These are phyloP conservation scores for Dioszegia aurantiaca DNA, from an alignment of 768 basidiomycete genomes.

Conservation along the genomic window DNA sequence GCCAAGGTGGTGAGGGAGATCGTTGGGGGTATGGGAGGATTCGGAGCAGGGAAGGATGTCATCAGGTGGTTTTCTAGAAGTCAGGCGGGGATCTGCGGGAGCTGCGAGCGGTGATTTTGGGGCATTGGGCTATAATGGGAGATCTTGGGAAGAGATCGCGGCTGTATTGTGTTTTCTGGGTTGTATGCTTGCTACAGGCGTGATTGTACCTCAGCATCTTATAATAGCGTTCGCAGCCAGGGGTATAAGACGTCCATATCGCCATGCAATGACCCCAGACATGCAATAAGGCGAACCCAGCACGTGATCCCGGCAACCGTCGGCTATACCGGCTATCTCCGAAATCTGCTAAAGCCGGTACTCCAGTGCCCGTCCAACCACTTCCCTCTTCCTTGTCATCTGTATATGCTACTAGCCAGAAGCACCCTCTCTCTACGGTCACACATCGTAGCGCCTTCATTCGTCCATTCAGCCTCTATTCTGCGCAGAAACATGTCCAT, in stretches of 20 bases:
- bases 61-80: constrained; percentile 7
- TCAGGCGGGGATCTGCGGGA: constrained; percentile 1
- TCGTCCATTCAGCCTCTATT: neutral
- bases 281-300: too few relatives aligned
- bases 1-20: neutral
- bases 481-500: constrained; percentile 12
- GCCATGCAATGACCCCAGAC: too few relatives aligned
- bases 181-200: neutral
- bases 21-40: neutral
- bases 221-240: too few relatives aligned
- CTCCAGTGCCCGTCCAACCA: too few relatives aligned
- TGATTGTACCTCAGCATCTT: too few relatives aligned
- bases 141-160: neutral
- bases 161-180: neutral
- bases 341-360: neutral
- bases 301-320: neutral
- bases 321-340: constrained; percentile 1
- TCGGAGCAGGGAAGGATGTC: constrained; percentile 7
- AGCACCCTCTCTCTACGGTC: neutral
- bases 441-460: neutral
- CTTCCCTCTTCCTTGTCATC: neutral
- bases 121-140: neutral
- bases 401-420: constrained; percentile 5
- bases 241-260: too few relatives aligned
- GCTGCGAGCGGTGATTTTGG: neutral